Percentiles rank a stretch among this genome's conserved stretches.
phyloP scores from a whole-genome alignment of 192 early-diverging fungal species.

The Coemansia sp. region DNA sequence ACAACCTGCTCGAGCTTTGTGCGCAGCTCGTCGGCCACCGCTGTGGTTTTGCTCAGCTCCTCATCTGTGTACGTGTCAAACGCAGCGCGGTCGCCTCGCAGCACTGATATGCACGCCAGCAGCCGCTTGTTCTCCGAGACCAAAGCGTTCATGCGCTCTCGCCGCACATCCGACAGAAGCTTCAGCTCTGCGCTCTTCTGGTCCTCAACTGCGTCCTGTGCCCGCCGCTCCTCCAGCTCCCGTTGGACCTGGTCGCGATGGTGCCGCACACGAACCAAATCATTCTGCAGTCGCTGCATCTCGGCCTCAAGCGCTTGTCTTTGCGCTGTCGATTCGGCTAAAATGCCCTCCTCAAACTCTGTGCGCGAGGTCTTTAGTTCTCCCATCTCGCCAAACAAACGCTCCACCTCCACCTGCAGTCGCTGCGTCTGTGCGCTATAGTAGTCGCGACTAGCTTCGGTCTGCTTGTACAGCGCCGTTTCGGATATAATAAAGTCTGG shows the following conservation, averaged over 20 bases:
- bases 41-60: constrained; percentile 53
- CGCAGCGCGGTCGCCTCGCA: constrained; percentile 53
- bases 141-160: constrained; percentile 61
- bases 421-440: constrained; percentile 49
- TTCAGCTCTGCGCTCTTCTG: constrained; percentile 54
- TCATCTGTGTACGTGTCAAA: constrained; percentile 58
- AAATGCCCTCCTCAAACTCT: constrained; percentile 44
- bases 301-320: constrained; percentile 55
- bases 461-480: constrained; percentile 55
- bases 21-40: constrained; percentile 52
- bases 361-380: constrained; percentile 38
- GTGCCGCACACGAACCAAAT: constrained; percentile 56
- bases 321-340: constrained; percentile 42
- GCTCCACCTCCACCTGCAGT: constrained; percentile 47
- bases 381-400: constrained; percentile 47
- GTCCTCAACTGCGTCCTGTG: constrained; percentile 45
- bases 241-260: constrained; percentile 58
- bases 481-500: constrained; percentile 56
- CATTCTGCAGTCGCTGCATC: constrained; percentile 55
- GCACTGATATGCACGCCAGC: constrained; percentile 50
- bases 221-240: constrained; percentile 47
- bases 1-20: constrained; percentile 53
- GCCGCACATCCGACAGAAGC: constrained; percentile 50
- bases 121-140: constrained; percentile 62
- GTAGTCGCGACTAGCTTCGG: constrained; percentile 51